A percentile compares a stretch with the other conserved stretches of the same genome.
These are phyloP conservation scores for Cyclotella kingstonii DNA, from an alignment of 108 stramenopile species.

Conservation along the genomic window DNA sequence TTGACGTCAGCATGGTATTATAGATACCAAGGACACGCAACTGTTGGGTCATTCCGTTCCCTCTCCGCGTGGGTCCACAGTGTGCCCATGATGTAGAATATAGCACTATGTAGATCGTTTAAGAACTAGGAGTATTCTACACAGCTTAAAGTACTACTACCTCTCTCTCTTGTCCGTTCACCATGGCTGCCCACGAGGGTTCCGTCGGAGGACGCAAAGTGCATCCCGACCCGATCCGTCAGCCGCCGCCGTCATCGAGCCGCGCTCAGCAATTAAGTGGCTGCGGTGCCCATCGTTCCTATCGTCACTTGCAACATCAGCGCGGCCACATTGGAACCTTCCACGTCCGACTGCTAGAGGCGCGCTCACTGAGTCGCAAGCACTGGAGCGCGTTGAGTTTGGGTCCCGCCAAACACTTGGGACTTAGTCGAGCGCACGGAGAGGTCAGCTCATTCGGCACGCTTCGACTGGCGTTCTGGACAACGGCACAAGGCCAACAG, in stretches of 20 bases:
- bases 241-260: slow-evolving; percentile 2
- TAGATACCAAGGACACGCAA: no score
- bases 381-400: slow-evolving; percentile 79
- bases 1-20: no score
- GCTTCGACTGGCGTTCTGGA: slow-evolving; percentile 46
- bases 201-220: no score
- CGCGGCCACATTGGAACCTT: slow-evolving; percentile 67
- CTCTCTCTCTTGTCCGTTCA: no score
- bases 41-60: no score
- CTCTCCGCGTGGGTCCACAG: no score
- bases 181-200: no score
- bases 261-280: slow-evolving; percentile 8
- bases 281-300: slow-evolving; percentile 54
- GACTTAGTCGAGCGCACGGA: slow-evolving; percentile 73
- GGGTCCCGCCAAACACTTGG: slow-evolving; percentile 67
- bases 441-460: slow-evolving; percentile 62
- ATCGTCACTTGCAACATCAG: slow-evolving; percentile 80
- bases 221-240: slow-evolving; percentile 32
- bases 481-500: no score
- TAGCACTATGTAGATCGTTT: no score
- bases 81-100: no score
- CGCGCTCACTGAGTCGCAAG: slow-evolving; percentile 51
- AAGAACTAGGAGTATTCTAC: no score
- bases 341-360: slow-evolving; percentile 67
- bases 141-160: no score